Base-by-base conservation (phyloP, 495 filamentous ascomycete species). In the Penicillium subrubescens region DNA sequence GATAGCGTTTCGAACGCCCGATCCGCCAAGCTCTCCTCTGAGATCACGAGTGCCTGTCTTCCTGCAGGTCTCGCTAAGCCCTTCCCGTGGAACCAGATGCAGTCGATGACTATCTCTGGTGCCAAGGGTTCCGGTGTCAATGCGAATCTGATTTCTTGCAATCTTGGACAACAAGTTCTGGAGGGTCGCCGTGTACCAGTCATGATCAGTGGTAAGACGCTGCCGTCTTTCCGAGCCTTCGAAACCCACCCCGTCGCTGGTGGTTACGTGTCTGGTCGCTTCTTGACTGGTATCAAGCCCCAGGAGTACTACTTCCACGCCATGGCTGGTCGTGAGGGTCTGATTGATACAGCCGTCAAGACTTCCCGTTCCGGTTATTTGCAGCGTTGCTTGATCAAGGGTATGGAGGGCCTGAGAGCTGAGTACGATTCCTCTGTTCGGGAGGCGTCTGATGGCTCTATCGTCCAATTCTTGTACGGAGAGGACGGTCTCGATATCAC, bases 231-330 rank as follows among this genome's bases (percentile, higher is more conserved):
- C 82, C 89, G 86, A 67, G 92, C 95, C 6, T 97, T 88, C 68
- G 96, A 98, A 59, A 93, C 93, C 3, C 87, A 91, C 65, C 86
- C 96, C 5, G 84, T 95, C 70, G 95, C 96, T 35, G 96, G 95
- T 66, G 96, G 96, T 33, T 99, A 97, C 74, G 89, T 99, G 58
- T 89, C 89, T 35, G 89, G 96, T 75, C 93, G 96, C 73, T 99
- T 98, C 86, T 92, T 99, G 85, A 98, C 96, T 17, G 96, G 96
- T 59, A 91, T 99, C 61, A 88, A 94, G 61, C 96, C 96, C 29
- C 96, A 99, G 74, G 96, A 98, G 75, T 98, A 96, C 76, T 99
- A 92, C 78, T 99, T 99, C 86, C 96, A 99, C 86, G 92, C 94
- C 73, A 99, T 99, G 96, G 94, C 94, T 69, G 96, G 96, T 73